Evolutionary conservation across 2,329 filamentous ascomycete genomes (phyloP).

Genomic region (Dactylellina sp.): DNA sequence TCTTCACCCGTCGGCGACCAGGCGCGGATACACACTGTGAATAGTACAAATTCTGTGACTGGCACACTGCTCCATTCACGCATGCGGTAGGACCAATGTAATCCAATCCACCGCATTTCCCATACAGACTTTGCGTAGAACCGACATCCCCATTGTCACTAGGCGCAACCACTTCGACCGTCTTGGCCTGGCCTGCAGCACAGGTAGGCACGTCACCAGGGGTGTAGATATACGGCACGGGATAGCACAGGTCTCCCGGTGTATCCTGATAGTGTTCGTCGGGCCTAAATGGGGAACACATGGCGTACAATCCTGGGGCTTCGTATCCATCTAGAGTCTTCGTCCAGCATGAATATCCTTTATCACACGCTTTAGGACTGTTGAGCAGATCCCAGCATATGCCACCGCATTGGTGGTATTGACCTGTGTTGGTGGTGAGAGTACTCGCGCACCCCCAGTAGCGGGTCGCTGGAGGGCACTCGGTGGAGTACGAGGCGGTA

Average conservation of each 20-base stretch:
- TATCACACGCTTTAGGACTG: constrained; percentile 22
- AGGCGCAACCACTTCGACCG: neutral
- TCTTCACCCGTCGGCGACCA: constrained; percentile 13
- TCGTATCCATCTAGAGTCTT: constrained; percentile 41
- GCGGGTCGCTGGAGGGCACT: constrained; percentile 28
- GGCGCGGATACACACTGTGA: constrained; percentile 30
- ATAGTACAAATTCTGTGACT: constrained; percentile 27
- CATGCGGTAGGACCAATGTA: constrained; percentile 30
- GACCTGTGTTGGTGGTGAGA: constrained; percentile 17
- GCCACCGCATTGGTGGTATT: constrained; percentile 36
- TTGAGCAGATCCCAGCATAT: constrained; percentile 43
- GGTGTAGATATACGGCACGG: constrained; percentile 30
- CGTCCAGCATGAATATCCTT: constrained; percentile 28
- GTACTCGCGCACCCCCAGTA: constrained; percentile 45
- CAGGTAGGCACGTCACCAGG: constrained; percentile 29
- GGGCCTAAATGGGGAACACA: constrained; percentile 25
- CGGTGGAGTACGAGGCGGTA: constrained; percentile 31
- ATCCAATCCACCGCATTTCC: constrained; percentile 29
- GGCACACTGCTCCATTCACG: constrained; percentile 19
- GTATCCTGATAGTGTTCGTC: constrained; percentile 27
- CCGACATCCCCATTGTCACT: neutral
- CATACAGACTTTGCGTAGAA: constrained; percentile 27
- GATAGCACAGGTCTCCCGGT: constrained; percentile 32
- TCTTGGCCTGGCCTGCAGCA: neutral
- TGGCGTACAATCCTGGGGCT: constrained; percentile 37